A percentile compares a stretch with the other conserved stretches of the same genome.
Evolutionary conservation across 2,329 filamentous ascomycete genomes (phyloP).

Genomic region (Penicillium rolfsii): DNA sequence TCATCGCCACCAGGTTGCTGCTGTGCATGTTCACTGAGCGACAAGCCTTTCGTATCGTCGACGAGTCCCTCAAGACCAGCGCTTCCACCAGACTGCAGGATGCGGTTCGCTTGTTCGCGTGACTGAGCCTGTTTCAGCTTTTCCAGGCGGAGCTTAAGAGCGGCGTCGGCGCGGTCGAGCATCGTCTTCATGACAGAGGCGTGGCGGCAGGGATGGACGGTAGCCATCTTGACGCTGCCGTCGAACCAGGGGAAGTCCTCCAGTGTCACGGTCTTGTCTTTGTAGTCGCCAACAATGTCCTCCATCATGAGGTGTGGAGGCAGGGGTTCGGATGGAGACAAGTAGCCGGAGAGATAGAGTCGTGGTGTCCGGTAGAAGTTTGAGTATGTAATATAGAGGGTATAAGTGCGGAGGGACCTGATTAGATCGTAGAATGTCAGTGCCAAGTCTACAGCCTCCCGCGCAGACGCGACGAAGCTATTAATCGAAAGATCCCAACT

Average conservation of each 20-base stretch:
- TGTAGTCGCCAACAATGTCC: slow-evolving; percentile 94
- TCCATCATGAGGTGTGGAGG: slow-evolving; percentile 90
- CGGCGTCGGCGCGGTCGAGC: slow-evolving; percentile 91
- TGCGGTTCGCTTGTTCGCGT: slow-evolving; percentile 35
- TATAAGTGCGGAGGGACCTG: slow-evolving; percentile 89
- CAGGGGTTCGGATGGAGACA: slow-evolving; percentile 76
- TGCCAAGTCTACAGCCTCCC: slow-evolving; percentile 12
- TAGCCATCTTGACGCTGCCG: slow-evolving; percentile 91
- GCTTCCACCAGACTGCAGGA: slow-evolving; percentile 37
- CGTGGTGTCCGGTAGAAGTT: slow-evolving; percentile 96
- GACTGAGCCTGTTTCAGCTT: slow-evolving; percentile 70
- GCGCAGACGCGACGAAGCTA: slow-evolving; percentile 12
- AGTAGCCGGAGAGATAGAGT: slow-evolving; percentile 91
- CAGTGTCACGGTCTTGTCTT: slow-evolving; percentile 97
- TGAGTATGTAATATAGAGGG: slow-evolving; percentile 96
- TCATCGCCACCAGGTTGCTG: slow-evolving; percentile 56
- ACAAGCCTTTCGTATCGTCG: slow-evolving; percentile 71
- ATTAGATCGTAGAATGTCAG: background rate
- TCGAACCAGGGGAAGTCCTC: slow-evolving; percentile 97
- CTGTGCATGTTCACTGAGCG: slow-evolving; percentile 55
- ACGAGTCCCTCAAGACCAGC: slow-evolving; percentile 82
- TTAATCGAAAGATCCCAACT: slow-evolving; percentile 34
- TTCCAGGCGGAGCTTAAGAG: slow-evolving; percentile 82
- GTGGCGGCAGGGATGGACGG: slow-evolving; percentile 95
- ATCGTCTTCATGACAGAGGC: slow-evolving; percentile 97